Conservation (phyloP, 2,329 filamentous ascomycete species). For the Claviceps sp. region DNA sequence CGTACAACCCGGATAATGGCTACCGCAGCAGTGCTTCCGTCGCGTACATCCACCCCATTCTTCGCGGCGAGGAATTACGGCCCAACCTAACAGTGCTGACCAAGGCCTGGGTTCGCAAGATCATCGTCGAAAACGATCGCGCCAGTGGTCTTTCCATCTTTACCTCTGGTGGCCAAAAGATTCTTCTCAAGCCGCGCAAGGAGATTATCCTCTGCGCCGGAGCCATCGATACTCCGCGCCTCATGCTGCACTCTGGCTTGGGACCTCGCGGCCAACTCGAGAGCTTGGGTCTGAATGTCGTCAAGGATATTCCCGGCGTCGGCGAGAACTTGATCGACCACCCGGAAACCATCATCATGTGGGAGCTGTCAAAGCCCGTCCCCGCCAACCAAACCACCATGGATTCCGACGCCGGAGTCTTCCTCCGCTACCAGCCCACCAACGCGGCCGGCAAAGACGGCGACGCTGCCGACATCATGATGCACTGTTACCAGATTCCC, state of each 20-base stretch:
- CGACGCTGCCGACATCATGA: slow-evolving; percentile 76
- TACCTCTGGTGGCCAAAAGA: slow-evolving; percentile 36
- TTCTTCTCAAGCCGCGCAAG: slow-evolving; percentile 48
- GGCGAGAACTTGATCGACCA: slow-evolving; percentile 50
- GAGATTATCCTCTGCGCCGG: slow-evolving; percentile 74
- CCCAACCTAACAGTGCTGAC: slow-evolving; percentile 79
- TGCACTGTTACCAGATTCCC: slow-evolving; percentile 94
- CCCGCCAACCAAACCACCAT: slow-evolving; percentile 74
- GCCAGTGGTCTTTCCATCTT: slow-evolving; percentile 63
- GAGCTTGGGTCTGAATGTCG: slow-evolving; percentile 39
- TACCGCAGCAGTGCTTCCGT: slow-evolving; percentile 75
- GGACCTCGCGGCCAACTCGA: slow-evolving; percentile 41
- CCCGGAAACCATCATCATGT: slow-evolving; percentile 46
- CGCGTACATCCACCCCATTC: slow-evolving; percentile 84
- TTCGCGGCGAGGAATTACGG: slow-evolving; percentile 67
- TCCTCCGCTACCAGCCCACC: slow-evolving; percentile 63
- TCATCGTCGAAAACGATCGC: slow-evolving; percentile 56
- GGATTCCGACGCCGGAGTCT: slow-evolving; percentile 82
- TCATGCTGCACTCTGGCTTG: slow-evolving; percentile 44
- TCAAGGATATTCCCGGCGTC: slow-evolving; percentile 44
- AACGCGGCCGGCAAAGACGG: slow-evolving; percentile 57
- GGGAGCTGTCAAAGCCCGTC: slow-evolving; percentile 67
- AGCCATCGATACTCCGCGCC: slow-evolving; percentile 66
- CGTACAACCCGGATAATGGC: slow-evolving; percentile 83
- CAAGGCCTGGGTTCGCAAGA: slow-evolving; percentile 73